Percentiles rank a stretch among this genome's conserved stretches.
Evolutionary conservation across 169 alveolate species (phyloP).

Genomic region (Plasmodium vinckei): DNA sequence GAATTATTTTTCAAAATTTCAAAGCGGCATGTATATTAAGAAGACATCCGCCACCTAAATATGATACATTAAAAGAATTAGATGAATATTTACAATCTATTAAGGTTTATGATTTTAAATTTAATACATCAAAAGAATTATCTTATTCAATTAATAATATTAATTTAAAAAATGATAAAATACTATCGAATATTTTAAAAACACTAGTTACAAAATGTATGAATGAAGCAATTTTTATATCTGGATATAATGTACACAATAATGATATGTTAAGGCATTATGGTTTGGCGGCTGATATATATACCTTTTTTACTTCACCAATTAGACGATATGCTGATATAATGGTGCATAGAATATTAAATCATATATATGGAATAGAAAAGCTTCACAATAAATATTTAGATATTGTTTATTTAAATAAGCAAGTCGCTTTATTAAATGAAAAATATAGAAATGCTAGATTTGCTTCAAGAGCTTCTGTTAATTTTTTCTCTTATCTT

Average conservation of each 20-base stretch:
- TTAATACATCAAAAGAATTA: conserved; percentile 91
- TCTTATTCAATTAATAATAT: conserved; percentile 92
- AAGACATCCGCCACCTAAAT: conserved; percentile 96
- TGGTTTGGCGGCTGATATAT: conserved; percentile 98
- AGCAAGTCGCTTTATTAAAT: conserved; percentile 41
- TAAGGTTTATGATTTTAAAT: conserved; percentile 85
- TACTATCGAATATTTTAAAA: conserved; percentile 91
- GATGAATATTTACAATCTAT: conserved; percentile 87
- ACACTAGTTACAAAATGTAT: conserved; percentile 95
- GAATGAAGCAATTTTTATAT: conserved; percentile 94
- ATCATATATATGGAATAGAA: conserved; percentile 81
- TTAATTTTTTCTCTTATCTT: conserved; percentile 71
- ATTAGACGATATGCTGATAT: conserved; percentile 99
- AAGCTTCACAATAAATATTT: conserved; percentile 73
- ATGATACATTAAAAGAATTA: conserved; percentile 93
- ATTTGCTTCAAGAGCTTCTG: conserved; percentile 76
- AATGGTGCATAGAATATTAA: conserved; percentile 95
- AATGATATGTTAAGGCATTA: conserved; percentile 87
- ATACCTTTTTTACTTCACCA: conserved; percentile 99
- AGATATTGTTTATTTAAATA: conserved; percentile 67
- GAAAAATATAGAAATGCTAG: conserved; percentile 74
- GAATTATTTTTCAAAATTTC: conserved; percentile 88
- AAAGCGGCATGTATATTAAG: conserved; percentile 95
- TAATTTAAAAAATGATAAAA: conserved; percentile 86
- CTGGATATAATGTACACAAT: conserved; percentile 73